Conservation (phyloP, 177 flowering plant species). For the Vitis hybrid region DNA sequence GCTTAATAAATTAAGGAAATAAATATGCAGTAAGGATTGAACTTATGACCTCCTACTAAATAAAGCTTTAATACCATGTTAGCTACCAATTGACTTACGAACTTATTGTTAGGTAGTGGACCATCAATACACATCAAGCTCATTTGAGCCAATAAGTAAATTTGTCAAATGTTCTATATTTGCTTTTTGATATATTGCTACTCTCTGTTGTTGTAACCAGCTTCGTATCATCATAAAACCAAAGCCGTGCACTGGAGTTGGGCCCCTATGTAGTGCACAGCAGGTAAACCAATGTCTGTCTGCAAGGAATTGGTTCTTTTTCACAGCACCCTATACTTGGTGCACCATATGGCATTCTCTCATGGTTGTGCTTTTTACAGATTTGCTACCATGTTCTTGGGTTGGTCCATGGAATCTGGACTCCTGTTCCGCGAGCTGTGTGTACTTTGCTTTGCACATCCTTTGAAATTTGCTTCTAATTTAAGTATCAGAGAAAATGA, state of each 20-base stretch:
- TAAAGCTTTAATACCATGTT: too few species aligned
- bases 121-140: too few species aligned
- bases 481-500: background rate
- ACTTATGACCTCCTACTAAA: too few species aligned
- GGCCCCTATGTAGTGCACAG: constrained; percentile 85
- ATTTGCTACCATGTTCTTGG: constrained; percentile 98
- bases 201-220: constrained; percentile 30
- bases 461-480: background rate
- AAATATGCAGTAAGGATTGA: too few species aligned
- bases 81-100: too few species aligned
- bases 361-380: constrained; percentile 40
- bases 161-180: too few species aligned
- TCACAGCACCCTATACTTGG: background rate
- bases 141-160: too few species aligned
- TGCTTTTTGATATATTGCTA: constrained; percentile 2
- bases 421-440: constrained; percentile 90
- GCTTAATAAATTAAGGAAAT: too few species aligned
- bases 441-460: constrained; percentile 28
- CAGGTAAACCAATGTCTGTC: constrained; percentile 52
- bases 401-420: constrained; percentile 95
- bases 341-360: constrained; percentile 2
- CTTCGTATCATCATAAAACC: constrained; percentile 86
- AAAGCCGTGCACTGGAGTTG: constrained; percentile 72
- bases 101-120: too few species aligned
- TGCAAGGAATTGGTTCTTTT: background rate